Evolutionary conservation across 441 rosid species (phyloP), one percentile per base, ranked within the genome.

Genomic region (Erysimum cheiri): DNA sequence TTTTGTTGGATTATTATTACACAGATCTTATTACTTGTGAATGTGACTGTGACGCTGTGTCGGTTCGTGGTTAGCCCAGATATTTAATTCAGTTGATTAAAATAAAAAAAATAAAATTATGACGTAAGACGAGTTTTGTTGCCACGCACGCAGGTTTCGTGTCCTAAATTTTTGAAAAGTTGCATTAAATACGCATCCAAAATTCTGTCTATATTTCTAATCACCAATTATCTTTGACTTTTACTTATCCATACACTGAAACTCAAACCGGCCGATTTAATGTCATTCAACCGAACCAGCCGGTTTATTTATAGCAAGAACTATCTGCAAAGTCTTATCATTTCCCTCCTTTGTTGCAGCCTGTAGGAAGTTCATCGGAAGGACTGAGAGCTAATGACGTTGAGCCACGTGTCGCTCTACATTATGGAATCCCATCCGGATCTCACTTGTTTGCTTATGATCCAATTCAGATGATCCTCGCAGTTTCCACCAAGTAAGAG

Each of bases 341-440:
- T 46, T 37, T 55, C 35, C 58, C 41, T 62, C 53, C 66, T 24
- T 31, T 66, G 49, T 71, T 81, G 85, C 78, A 94, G 98, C 86
- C 89, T 43, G 96, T 83, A 76, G 94, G 83, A 69, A 80, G 56
- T 61, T 64, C 78, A 6, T 54, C 75, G 1, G 93, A 84, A 55
- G 91, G 97, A 19, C 65, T 87, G 36, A 88, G 81, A 78, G 72
- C 94, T 41, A 79, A 74, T 58, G 96, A 92, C 60, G 86, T 92
- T 28, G 97, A 92, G 19, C 98, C 98, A 52, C 85, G 82, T 56
- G 50, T 88, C 32, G 76, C 82, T 31, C 82, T 94, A 70, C 99
- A 92, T 78, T 85, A 90, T 70, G 99, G 99, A 67, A 78, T 94
- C 73, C 98, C 98, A 13, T 80, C 89, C n/a, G 88, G 90, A 60